phyloP scores from a whole-genome alignment of 495 filamentous ascomycete genomes.

The Aspergillus hancockii region DNA sequence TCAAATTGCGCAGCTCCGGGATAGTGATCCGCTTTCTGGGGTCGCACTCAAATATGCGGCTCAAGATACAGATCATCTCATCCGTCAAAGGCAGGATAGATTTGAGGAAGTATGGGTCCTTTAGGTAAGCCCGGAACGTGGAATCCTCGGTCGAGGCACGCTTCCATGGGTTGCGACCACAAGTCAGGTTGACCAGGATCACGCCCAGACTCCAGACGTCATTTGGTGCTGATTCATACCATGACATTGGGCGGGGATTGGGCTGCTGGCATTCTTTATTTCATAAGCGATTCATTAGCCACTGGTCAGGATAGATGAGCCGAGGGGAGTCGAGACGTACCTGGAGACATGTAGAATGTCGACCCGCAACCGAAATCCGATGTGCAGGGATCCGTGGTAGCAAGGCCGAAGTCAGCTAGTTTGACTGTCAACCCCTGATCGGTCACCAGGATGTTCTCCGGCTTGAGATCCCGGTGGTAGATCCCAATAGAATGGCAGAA shows the following conservation, averaged over 20 bases:
- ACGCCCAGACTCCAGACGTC: conserved; percentile 98
- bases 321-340: conserved; percentile 52
- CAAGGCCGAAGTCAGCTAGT: conserved; percentile 95
- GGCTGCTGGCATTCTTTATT: conserved; percentile 90
- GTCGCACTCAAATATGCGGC: conserved; percentile 85
- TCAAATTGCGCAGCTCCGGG: conserved; percentile 73
- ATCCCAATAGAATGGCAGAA: conserved; percentile 92
- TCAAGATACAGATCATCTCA: conserved; percentile 86
- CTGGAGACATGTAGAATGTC: conserved; percentile 99
- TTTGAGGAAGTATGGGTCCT: conserved; percentile 83
- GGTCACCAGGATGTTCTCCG: conserved; percentile 94
- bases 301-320: conserved; percentile 6
- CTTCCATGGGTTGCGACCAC: conserved; percentile 99
- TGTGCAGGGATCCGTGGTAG: conserved; percentile 78
- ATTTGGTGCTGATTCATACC: conserved; percentile 90
- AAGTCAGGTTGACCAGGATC: conserved; percentile 95
- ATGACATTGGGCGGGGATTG: conserved; percentile 71
- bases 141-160: conserved; percentile 89
- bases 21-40: conserved; percentile 85
- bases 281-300: conserved; percentile 8
- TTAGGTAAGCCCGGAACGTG: conserved; percentile 89
- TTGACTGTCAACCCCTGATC: conserved; percentile 87
- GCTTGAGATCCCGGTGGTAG: conserved; percentile 97
- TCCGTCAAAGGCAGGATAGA: conserved; percentile 90
- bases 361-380: conserved; percentile 97